Conservation (phyloP, 163 green algal genomes). For the Scenedesmus sp. region DNA sequence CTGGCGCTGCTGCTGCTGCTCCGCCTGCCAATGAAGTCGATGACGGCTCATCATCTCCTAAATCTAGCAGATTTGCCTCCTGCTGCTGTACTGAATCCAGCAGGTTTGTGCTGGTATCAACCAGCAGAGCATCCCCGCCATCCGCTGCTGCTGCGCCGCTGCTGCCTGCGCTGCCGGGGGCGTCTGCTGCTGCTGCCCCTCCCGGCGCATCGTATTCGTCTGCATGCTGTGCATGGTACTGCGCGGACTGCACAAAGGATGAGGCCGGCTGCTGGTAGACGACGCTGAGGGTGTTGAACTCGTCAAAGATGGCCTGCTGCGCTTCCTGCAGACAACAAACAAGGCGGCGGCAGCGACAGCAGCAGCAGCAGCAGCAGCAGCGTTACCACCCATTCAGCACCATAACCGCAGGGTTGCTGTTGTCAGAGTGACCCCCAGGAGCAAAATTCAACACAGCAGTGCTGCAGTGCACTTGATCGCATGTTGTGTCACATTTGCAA, state of each 20-base stretch:
- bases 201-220: slow-evolving; percentile 31
- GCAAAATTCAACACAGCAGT: too few species aligned
- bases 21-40: slow-evolving; percentile 31
- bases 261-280: slow-evolving; percentile 73
- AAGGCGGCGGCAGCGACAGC: background rate
- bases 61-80: slow-evolving; percentile 64
- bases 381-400: too few species aligned
- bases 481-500: too few species aligned
- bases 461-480: too few species aligned
- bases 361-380: background rate
- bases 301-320: slow-evolving; percentile 83
- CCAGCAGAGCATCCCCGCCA: slow-evolving; percentile 24
- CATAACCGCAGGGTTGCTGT: too few species aligned
- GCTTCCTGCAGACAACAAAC: background rate
- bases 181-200: background rate
- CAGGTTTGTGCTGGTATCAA: slow-evolving; percentile 56
- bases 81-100: slow-evolving; percentile 49
- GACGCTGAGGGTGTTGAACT: slow-evolving; percentile 96
- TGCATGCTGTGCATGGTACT: slow-evolving; percentile 46
- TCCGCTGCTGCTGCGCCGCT: background rate
- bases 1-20: background rate
- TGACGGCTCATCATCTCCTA: slow-evolving; percentile 38
- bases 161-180: background rate
- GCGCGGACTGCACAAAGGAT: slow-evolving; percentile 26
- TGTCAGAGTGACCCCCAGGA: too few species aligned